Conservation (phyloP, 768 basidiomycete genomes). For the Chalciporus piperatus region DNA sequence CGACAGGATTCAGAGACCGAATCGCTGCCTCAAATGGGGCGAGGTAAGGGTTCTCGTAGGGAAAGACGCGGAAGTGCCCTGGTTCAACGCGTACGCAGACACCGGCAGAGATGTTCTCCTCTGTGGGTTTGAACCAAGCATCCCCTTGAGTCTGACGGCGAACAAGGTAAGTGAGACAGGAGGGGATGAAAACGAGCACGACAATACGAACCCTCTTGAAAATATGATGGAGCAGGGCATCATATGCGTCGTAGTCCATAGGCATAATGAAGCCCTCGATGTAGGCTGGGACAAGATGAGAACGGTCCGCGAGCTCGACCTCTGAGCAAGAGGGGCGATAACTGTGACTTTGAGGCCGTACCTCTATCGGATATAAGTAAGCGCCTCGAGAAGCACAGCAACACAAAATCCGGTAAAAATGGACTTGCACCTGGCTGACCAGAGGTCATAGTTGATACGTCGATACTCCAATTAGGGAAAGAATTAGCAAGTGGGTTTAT, state of each 20-base stretch:
- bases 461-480: conserved; percentile 12
- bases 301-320: background rate
- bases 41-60: conserved; percentile 79
- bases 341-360: background rate
- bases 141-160: conserved; percentile 67
- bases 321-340: background rate
- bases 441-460: background rate
- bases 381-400: background rate
- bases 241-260: conserved; percentile 69
- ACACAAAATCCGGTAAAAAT: conserved; percentile 2
- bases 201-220: conserved; percentile 59
- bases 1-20: conserved; percentile 72
- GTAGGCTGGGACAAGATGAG: background rate
- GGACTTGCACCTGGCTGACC: background rate
- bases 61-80: conserved; percentile 76
- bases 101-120: conserved; percentile 77
- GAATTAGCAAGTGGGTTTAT: background rate
- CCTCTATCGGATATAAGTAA: conserved; percentile 22
- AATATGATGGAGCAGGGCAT: conserved; percentile 76
- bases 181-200: background rate
- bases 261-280: conserved; percentile 18
- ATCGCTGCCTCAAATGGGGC: conserved; percentile 83
- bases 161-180: background rate
- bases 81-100: conserved; percentile 71
- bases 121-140: conserved; percentile 83